Evolutionary conservation across 768 basidiomycete genomes (phyloP), one percentile per base, ranked within the genome.

Genomic region (Lactarius tabidus): DNA sequence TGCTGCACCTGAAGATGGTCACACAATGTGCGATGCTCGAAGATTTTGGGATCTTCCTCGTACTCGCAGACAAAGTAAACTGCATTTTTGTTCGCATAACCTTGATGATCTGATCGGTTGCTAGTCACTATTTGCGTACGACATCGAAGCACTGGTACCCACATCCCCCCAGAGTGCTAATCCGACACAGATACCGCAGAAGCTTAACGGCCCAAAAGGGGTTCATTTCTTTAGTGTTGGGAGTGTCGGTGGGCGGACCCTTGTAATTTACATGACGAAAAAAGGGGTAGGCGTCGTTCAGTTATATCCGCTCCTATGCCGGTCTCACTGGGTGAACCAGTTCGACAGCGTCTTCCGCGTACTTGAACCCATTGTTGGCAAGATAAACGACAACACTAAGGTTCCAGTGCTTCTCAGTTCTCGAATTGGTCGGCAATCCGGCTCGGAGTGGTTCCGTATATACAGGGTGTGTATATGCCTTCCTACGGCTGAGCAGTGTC

Each of bases 161-260:
- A n/a, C n/a, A n/a, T n/a, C n/a, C n/a, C n/a, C n/a, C n/a, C n/a
- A n/a, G n/a, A n/a, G n/a, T n/a, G n/a, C n/a, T n/a, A n/a, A n/a
- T n/a, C n/a, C n/a, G n/a, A n/a, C n/a, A n/a, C n/a, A n/a, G n/a
- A n/a, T n/a, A n/a, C n/a, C n/a, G n/a, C n/a, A n/a, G n/a, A n/a
- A n/a, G n/a, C n/a, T n/a, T n/a, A n/a, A n/a, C n/a, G n/a, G n/a
- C n/a, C n/a, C n/a, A 43, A 91, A 91, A 73, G 95, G 98, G 67
- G 93, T 98, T 10, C 89, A 93, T 67, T 98, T 96, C 80, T 98
- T 99, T 79, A 91, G 90, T 70, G 93, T 96, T 29, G 96, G 96
- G 6, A 88, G 84, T 57, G 81, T 98, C 23, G 86, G 88, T 57
- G 90, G 89, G 15, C 85, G 96, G 7, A 97, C 95, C 0, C 79